Percentiles rank a stretch among this genome's conserved stretches.
phyloP scores from a whole-genome alignment of 139 green algal species.

The Bryopsis sp. region DNA sequence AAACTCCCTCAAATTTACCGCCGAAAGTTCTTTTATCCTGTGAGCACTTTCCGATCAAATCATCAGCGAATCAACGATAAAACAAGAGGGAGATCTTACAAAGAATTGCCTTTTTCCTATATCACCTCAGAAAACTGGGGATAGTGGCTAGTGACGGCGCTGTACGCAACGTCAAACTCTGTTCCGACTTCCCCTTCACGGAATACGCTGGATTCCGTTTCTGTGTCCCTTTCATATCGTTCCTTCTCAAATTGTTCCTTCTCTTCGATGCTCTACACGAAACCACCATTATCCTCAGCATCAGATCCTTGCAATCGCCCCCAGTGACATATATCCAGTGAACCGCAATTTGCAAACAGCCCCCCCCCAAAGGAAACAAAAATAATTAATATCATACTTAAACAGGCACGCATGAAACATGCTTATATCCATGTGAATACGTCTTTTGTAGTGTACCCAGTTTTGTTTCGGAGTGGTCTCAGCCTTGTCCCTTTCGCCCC shows the following conservation, averaged over 20 bases:
- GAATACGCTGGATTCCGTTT: not conserved
- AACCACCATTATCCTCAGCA: not conserved
- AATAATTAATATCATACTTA: no score
- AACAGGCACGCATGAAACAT: no score
- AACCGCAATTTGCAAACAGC: no score
- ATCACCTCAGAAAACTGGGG: conserved; percentile 5
- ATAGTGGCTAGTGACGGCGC: not conserved
- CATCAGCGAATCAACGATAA: not conserved
- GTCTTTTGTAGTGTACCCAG: no score
- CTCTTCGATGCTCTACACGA: not conserved
- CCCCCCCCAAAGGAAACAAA: no score
- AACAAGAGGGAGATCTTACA: not conserved
- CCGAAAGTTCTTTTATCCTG: not conserved
- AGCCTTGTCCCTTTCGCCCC: no score
- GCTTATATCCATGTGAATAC: no score
- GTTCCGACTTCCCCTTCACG: not conserved
- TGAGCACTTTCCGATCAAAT: not conserved
- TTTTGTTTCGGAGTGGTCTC: no score
- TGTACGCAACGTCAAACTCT: not conserved
- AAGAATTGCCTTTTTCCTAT: not conserved
- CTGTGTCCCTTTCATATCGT: not conserved
- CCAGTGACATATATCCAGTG: not conserved
- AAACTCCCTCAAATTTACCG: not conserved
- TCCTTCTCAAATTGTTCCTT: not conserved
- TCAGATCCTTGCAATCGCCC: not conserved